These are phyloP conservation scores for Alternaria gansuensis DNA, from an alignment of 2,329 filamentous ascomycete genomes.

Conservation along the genomic window DNA sequence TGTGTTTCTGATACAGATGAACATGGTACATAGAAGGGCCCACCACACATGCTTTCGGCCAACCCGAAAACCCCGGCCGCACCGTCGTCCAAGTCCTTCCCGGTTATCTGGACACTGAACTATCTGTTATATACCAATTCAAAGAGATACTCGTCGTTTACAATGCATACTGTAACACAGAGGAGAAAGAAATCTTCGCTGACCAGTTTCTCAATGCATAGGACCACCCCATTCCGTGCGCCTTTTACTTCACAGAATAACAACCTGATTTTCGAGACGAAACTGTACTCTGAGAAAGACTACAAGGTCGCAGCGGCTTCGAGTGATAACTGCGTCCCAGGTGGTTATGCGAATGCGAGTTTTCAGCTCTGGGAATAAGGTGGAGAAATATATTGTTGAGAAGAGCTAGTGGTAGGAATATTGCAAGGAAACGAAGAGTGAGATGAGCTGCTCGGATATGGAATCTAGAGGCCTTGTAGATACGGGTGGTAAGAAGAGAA, in stretches of 20 bases:
- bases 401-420: background rate
- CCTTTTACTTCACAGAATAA: background rate
- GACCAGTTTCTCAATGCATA: background rate
- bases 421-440: background rate
- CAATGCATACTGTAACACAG: background rate
- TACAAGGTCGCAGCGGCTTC: background rate
- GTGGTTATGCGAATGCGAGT: background rate
- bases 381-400: too few species aligned
- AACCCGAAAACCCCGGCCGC: too few species aligned
- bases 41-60: too few species aligned
- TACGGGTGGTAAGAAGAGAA: background rate
- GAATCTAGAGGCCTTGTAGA: too few species aligned
- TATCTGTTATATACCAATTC: too few species aligned
- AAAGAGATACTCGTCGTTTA: too few species aligned
- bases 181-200: background rate
- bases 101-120: too few species aligned
- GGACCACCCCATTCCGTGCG: background rate
- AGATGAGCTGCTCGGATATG: background rate
- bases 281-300: background rate
- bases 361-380: background rate
- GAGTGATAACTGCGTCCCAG: background rate
- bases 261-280: slow-evolving; percentile 1
- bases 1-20: background rate
- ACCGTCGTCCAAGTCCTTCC: too few species aligned
- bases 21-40: background rate